Evolutionary conservation across 1,139 yeast genomes (phyloP), one percentile per base, ranked within the genome.

Genomic region (Yamadazyma diddensiae): DNA sequence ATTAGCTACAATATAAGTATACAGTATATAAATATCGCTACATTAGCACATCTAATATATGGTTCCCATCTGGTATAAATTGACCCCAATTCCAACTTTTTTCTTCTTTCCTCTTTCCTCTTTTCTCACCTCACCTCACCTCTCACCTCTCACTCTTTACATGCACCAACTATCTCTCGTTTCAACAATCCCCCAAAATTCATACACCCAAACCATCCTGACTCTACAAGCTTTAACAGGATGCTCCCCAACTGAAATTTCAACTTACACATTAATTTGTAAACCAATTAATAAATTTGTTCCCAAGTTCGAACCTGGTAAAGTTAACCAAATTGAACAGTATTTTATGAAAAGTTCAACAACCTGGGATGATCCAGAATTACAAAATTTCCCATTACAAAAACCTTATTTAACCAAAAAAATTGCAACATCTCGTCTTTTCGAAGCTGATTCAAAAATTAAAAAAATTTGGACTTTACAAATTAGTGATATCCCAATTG

Each of bases 401-500:
- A 29, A 39, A 21, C 67, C 72, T 0, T 34, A 59, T 4, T 31
- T 56, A 46, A 26, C 52, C 36, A 20, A 49, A 30, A 31, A 46
- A 42, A 26, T 43, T 3, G 20, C 38, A 5, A 34, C 38, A 4
- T 37, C 41, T 21, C 46, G 50, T 31, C 39, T 66, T 26, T 66
- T 67, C 36, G 58, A 56, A 23, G 59, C 56, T 15, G 54, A 54
- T 18, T 49, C 52, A 7, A 29, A 23, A 14, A 30, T 15, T 18
- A 33, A 24, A 24, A 46, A 52, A 37, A 52, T 46, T 23, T 84
- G 95, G 94, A 70, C 81, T 1, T 48, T 87, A 18, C 83, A 79
- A 43, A 69, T 83, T 15, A 66, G 79, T 6, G 97, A 88, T 58
- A 82, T 87, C 11, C 97, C 97, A 1, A 81, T 84, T 21, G 95